These are phyloP conservation scores for Aspergillus pseudonomiae DNA, from an alignment of 2,329 filamentous ascomycete species.

Conservation along the genomic window DNA sequence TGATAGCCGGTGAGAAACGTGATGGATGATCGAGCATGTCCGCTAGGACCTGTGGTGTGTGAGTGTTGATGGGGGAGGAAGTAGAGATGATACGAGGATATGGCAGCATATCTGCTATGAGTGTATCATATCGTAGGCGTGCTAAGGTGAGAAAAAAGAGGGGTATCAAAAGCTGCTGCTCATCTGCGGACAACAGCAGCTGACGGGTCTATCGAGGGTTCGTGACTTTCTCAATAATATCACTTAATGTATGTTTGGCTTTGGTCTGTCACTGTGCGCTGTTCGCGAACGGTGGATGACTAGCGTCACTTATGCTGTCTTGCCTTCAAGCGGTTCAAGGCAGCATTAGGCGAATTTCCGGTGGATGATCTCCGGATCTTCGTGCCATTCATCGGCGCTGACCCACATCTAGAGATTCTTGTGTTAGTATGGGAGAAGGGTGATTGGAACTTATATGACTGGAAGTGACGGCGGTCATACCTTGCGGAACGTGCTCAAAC, in stretches of 20 bases:
- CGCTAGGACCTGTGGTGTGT: not conserved
- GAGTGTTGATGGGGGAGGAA: not conserved
- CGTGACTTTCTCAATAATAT: conserved; percentile 10
- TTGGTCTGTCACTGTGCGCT: not conserved
- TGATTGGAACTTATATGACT: not conserved
- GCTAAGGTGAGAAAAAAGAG: conserved; percentile 12
- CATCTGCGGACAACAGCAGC: conserved; percentile 7
- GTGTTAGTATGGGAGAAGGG: not conserved
- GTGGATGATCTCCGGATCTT: conserved; percentile 98
- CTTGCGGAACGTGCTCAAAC: conserved; percentile 97
- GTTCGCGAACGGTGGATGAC: not conserved
- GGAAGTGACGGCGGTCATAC: conserved; percentile 52
- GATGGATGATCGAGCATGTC: not conserved
- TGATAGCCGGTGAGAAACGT: not conserved
- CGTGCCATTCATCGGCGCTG: conserved; percentile 98
- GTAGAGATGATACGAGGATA: not conserved
- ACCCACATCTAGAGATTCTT: conserved; percentile 85
- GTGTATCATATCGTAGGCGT: not conserved
- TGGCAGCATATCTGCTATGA: not conserved
- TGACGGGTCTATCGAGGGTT: not conserved
- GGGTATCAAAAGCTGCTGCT: conserved; percentile 36
- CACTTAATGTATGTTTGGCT: conserved; percentile 5
- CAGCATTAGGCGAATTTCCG: conserved; percentile 81
- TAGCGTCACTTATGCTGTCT: not conserved
- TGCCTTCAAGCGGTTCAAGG: not conserved